Evolutionary conservation across 495 filamentous ascomycete genomes (phyloP), one percentile per base, ranked within the genome.

Genomic region (Hypoxylon fragiforme): DNA sequence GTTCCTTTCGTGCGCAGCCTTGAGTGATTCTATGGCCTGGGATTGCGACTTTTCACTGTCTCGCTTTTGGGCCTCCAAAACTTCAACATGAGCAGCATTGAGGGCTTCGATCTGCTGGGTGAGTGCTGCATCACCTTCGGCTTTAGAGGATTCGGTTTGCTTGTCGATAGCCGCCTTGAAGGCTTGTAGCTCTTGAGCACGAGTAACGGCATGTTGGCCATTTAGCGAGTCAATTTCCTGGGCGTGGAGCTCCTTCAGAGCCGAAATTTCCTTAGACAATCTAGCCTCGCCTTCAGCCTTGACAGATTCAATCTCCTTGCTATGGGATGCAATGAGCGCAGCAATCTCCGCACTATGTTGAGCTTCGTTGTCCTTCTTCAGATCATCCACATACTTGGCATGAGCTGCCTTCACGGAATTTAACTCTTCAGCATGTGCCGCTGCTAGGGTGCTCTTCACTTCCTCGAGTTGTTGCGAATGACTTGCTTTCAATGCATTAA

Each of bases 341-440:
- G 57, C 56, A 15, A 60, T 53, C 19, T 60, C 55, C 20, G 51
- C 43, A 15, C 50, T 47, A n/a, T 52, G 53, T 7, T 51, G 42
- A n/a, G 50, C 15, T 2, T 59, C 50, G 3, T 18, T 50, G 3
- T 49, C 50, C 1, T 47, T 54, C 44, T 54, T 53, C 11, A 62
- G 16, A 2, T 56, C 45, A 16, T 64, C 57, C 7, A 81, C 49
- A 1, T 67, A 62, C 42, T 72, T 67, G 15, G 62, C 60, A 37
- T 81, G 72, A 36, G 62, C 48, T 15, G 63, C 57, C n/a, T 69
- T 60, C 31, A 78, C 45, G 7, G 57, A 63, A 28, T 73, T 69
- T 7, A 75, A 34, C 59, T 75, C 61, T 3, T 67, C 50, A 21
- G 65, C 44, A 37, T 65, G 48, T 5, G 44, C 58, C 12, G 63